Evolutionary conservation across 1,284 basidiomycete species (phyloP), one percentile per base, ranked within the genome.

Genomic region (Cystobasidium pallidum): DNA sequence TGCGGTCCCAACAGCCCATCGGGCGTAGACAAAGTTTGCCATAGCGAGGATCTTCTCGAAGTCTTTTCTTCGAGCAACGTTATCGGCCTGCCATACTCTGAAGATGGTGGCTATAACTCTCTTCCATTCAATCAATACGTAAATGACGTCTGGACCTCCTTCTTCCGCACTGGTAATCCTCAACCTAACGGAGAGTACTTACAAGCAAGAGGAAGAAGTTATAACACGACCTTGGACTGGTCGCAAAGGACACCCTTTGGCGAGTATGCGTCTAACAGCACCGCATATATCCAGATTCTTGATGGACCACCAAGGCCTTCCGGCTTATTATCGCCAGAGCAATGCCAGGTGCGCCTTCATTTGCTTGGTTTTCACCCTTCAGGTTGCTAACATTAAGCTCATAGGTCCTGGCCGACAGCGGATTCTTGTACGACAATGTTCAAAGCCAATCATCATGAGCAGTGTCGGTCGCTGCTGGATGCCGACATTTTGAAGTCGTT

Each of bases 341-440:
- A 68, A 39, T 73, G 72, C 45, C 63, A 55, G 39, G 65, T 66
- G 32, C 26, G 62, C 30, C 15, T 28, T 15, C 21, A 30, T 17
- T 10, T 43, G 58, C 58, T 43, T 17, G 8, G n/a, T n/a, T n/a
- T n/a, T n/a, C n/a, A n/a, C n/a, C n/a, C n/a, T n/a, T n/a, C n/a
- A n/a, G n/a, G n/a, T 30, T 19, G 63, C 43, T 58, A 10, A 55
- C 32, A 11, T 17, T 45, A 11, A 28, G 36, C 30, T 21, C 19
- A 28, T 17, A 63, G 34, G 32, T 71, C 13, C 39, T 70, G 10
- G 52, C 39, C 2, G 13, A 65, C 2, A 59, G 66, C 26, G 73
- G 73, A 30, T 74, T 74, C 54, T 32, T 70, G 15, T 74, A 70
- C 52, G 67, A 74, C 26, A 65, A 55, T n/a, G 52, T 73, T 21